phyloP scores from a whole-genome alignment of 257 asterid genomes.

The Prunella vulgaris region DNA sequence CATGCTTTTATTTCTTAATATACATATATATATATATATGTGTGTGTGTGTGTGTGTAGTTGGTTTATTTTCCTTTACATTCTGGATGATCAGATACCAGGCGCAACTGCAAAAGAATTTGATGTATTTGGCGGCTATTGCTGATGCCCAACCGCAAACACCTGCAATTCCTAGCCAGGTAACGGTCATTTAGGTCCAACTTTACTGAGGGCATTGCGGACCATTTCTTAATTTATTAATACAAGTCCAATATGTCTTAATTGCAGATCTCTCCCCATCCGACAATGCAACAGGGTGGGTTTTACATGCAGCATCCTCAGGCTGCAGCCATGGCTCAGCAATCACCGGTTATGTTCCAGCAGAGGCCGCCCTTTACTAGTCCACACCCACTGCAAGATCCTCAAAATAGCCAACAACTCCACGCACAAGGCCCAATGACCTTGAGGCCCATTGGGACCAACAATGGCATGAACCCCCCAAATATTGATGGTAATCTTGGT shows the following conservation, averaged over 20 bases:
- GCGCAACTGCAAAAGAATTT: slow-evolving; percentile 86
- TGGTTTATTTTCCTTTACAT: neutral
- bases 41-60: neutral
- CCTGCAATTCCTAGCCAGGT: slow-evolving; percentile 76
- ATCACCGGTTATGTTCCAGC: slow-evolving; percentile 45
- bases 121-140: slow-evolving; percentile 96
- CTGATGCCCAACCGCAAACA: slow-evolving; percentile 91
- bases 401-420: slow-evolving; percentile 38
- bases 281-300: slow-evolving; percentile 72
- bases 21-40: too few relatives aligned
- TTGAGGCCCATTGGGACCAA: slow-evolving; percentile 45
- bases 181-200: neutral
- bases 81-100: slow-evolving; percentile 60
- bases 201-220: neutral
- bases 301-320: slow-evolving; percentile 78
- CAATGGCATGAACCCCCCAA: slow-evolving; percentile 40
- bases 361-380: slow-evolving; percentile 45
- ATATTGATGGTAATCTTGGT: slow-evolving; percentile 34
- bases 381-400: slow-evolving; percentile 52
- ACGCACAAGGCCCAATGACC: slow-evolving; percentile 39
- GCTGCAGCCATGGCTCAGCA: slow-evolving; percentile 67
- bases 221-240: neutral
- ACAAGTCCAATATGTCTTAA: neutral
- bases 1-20: neutral
- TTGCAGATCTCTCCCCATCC: slow-evolving; percentile 67